Evolutionary conservation across 164 flowering plant species (phyloP), one percentile per base, ranked within the genome.

Genomic region (Magnolia sinica): DNA sequence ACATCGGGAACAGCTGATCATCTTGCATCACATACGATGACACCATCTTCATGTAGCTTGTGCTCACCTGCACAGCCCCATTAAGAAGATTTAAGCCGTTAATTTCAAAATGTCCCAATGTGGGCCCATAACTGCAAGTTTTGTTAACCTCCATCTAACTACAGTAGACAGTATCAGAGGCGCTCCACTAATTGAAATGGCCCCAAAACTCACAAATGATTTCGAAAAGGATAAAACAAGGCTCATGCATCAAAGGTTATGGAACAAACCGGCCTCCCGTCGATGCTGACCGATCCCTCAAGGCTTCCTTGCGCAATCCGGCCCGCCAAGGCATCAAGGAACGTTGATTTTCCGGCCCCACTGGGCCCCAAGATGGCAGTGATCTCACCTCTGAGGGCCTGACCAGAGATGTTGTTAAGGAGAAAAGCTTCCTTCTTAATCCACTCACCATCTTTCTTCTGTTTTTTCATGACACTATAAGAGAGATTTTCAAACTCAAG

Each of bases 11-110:
- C 76, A 92, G 91, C 84, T 90, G 95, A 68, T 92, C 97, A 77
- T 91, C 95, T 86, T 92, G 95, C 95, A 92, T 91, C 79, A 92
- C 94, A 71, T 92, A 92, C 1, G 97, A 88, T 4, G 97, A 91
- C 1, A 89, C 81, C 89, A 79, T 86, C 86, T 91, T 91, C 95
- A 92, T 89, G 81, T 91, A 91, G 79, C 93, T 91, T 23, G 94
- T 83, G 11, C 86, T 82, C 31, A 92, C 90, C 96, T 91, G 85
- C 75, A 81, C 7, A 77, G 71, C 64, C 24, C 45, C 71, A 70
- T 70, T 24, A 70, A 49, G 14, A 68, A 9, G 45, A 37, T 37
- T 37, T 37, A 37, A 37, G 6, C 45, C 7, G 7, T 37, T 37
- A 37, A 3, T 37, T 37, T 37, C 45, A 37, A 37, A 37, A 4